Percentiles rank a stretch among this genome's conserved stretches.
Conservation (phyloP, 192 early-diverging fungal species). For the Paraglomus occultum region DNA sequence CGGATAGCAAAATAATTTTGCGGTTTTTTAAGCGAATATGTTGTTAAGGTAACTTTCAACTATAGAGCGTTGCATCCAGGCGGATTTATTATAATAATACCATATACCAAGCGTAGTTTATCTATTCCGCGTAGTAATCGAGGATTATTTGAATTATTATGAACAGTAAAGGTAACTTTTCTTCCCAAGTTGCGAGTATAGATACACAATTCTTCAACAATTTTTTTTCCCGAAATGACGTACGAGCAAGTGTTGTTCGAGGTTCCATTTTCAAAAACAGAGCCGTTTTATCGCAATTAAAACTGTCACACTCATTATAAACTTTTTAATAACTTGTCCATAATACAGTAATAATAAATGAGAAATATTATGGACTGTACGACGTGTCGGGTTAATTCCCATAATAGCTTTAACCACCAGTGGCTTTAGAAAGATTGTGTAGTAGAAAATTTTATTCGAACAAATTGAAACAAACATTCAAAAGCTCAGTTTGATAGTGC, state of each 20-base stretch:
- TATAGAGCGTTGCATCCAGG: conserved; percentile 10
- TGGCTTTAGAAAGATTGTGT: too few species aligned
- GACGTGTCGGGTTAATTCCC: too few species aligned
- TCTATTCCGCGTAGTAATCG: not conserved
- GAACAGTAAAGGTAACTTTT: not conserved
- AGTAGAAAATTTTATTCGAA: too few species aligned
- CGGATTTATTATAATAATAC: conserved; percentile 11
- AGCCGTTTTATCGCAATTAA: not conserved
- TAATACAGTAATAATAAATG: too few species aligned
- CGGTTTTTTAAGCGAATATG: not conserved
- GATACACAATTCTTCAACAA: not conserved
- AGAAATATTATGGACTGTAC: too few species aligned
- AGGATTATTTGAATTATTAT: conserved; percentile 3
- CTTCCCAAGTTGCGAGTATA: not conserved
- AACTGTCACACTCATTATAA: not conserved
- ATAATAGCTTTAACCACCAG: too few species aligned
- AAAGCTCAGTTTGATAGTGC: too few species aligned
- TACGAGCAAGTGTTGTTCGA: not conserved
- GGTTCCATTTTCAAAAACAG: conserved; percentile 1
- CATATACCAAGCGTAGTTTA: not conserved
- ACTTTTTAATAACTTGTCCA: too few species aligned
- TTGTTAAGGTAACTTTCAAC: not conserved
- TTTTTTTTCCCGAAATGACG: not conserved
- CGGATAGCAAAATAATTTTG: not conserved
- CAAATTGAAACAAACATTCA: too few species aligned